phyloP scores from a whole-genome alignment of 805 yeast genomes.

The Helenozyma baotianmanensis region DNA sequence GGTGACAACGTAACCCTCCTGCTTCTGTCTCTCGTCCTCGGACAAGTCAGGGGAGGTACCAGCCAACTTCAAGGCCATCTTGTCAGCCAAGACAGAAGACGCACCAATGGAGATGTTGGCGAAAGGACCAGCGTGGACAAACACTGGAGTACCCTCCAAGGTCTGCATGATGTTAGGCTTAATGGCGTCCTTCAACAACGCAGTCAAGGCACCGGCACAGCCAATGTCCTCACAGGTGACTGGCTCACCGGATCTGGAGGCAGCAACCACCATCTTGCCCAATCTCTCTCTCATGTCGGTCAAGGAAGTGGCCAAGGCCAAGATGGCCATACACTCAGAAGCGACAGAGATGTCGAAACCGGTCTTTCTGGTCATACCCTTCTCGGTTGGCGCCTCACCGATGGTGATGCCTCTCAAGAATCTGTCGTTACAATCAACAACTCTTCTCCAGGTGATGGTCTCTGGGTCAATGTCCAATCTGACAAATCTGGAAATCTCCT shows the following conservation, averaged over 20 bases:
- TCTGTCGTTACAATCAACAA: slow-evolving; percentile 81
- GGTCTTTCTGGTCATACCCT: slow-evolving; percentile 64
- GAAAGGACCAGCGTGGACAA: slow-evolving; percentile 86
- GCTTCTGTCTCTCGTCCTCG: slow-evolving; percentile 40
- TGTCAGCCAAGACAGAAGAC: slow-evolving; percentile 76
- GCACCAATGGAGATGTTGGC: slow-evolving; percentile 88
- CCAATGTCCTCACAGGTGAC: slow-evolving; percentile 81
- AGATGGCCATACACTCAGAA: slow-evolving; percentile 80
- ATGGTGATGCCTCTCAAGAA: slow-evolving; percentile 72
- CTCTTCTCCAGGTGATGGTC: slow-evolving; percentile 77
- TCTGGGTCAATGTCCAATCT: slow-evolving; percentile 75
- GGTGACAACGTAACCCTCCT: slow-evolving; percentile 74
- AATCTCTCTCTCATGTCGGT: slow-evolving; percentile 70
- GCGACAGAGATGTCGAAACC: slow-evolving; percentile 87
- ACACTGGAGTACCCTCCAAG: slow-evolving; percentile 82
- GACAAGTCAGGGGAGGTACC: slow-evolving; percentile 53
- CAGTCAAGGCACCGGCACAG: slow-evolving; percentile 83
- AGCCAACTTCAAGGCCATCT: slow-evolving; percentile 73
- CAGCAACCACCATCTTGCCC: slow-evolving; percentile 71
- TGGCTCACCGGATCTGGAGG: slow-evolving; percentile 65
- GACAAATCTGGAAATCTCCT: slow-evolving; percentile 61
- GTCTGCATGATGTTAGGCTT: slow-evolving; percentile 88
- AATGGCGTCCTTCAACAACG: slow-evolving; percentile 73
- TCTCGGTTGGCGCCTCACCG: slow-evolving; percentile 80
- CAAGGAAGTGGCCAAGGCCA: slow-evolving; percentile 68